These are phyloP conservation scores for Globisporangium canariense DNA, from an alignment of 352 stramenopile species.

Conservation along the genomic window DNA sequence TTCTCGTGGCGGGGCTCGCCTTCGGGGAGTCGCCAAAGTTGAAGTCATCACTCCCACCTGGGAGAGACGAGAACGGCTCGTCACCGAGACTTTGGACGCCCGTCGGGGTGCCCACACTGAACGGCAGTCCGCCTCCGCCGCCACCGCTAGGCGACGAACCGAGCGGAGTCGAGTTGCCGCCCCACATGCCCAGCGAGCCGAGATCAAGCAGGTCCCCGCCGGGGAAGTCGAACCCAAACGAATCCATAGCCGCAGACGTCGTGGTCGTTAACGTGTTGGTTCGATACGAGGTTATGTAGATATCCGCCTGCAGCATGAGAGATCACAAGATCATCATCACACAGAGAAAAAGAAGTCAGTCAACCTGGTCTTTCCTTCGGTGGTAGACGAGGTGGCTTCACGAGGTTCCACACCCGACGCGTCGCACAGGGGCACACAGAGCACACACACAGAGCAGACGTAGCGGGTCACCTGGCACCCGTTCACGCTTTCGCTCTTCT, in stretches of 20 bases:
- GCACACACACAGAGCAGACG: background rate
- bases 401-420: background rate
- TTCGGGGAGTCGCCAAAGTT: constrained; percentile 81
- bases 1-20: constrained; percentile 22
- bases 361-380: background rate
- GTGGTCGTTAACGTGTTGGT: constrained; percentile 2
- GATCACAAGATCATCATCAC: background rate
- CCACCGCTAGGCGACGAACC: constrained; percentile 60
- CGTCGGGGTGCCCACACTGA: constrained; percentile 83
- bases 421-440: background rate
- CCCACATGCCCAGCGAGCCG: constrained; percentile 67
- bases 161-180: constrained; percentile 55
- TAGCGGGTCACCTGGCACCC: background rate
- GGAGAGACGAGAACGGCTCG: constrained; percentile 58
- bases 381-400: constrained; percentile 5
- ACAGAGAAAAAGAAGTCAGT: constrained; percentile 2
- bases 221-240: constrained; percentile 81
- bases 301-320: background rate
- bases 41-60: constrained; percentile 58
- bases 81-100: constrained; percentile 81
- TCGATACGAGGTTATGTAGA: background rate
- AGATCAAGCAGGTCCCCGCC: constrained; percentile 74
- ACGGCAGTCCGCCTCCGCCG: constrained; percentile 49
- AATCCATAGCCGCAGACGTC: constrained; percentile 52
- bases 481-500: background rate